Conservation (phyloP, 805 yeast genomes). For the Metschnikowia lochheadii region DNA sequence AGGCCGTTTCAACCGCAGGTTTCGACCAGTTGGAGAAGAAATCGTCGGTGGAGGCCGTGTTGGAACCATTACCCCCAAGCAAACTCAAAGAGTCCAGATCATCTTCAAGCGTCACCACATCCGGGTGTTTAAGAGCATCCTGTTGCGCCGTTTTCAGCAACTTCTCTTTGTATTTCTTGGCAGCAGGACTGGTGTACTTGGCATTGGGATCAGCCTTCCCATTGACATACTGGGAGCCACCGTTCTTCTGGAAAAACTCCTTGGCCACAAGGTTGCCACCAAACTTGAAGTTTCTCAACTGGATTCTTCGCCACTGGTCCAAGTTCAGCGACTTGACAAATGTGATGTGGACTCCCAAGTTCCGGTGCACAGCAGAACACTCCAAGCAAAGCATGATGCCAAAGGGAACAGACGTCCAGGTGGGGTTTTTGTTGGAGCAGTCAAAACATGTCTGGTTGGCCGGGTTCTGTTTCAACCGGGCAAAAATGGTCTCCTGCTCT, state of each 20-base stretch:
- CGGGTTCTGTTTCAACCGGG: constrained; percentile 55
- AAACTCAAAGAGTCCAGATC: constrained; percentile 56
- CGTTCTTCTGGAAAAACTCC: constrained; percentile 78
- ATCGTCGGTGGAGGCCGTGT: constrained; percentile 61
- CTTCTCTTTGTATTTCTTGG: constrained; percentile 77
- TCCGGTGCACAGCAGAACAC: constrained; percentile 93
- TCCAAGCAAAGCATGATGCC: constrained; percentile 90
- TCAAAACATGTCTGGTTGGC: constrained; percentile 90
- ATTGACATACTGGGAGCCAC: constrained; percentile 67
- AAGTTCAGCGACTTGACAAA: constrained; percentile 89
- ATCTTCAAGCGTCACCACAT: constrained; percentile 75
- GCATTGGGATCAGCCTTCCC: constrained; percentile 59
- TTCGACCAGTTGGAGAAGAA: constrained; percentile 91
- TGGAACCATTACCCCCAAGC: constrained; percentile 32
- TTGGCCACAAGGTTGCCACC: constrained; percentile 90
- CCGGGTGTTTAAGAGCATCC: constrained; percentile 72
- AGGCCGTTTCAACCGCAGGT: constrained; percentile 54
- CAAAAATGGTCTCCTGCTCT: constrained; percentile 63
- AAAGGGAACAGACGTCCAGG: constrained; percentile 97
- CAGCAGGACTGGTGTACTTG: constrained; percentile 78
- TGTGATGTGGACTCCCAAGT: constrained; percentile 92
- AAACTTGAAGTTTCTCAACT: constrained; percentile 84
- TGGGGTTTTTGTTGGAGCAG: constrained; percentile 89
- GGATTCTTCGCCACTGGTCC: constrained; percentile 92
- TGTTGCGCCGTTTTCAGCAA: constrained; percentile 61